Evolutionary conservation across 2,329 filamentous ascomycete species (phyloP).

Genomic region (Microcera coccophila): DNA sequence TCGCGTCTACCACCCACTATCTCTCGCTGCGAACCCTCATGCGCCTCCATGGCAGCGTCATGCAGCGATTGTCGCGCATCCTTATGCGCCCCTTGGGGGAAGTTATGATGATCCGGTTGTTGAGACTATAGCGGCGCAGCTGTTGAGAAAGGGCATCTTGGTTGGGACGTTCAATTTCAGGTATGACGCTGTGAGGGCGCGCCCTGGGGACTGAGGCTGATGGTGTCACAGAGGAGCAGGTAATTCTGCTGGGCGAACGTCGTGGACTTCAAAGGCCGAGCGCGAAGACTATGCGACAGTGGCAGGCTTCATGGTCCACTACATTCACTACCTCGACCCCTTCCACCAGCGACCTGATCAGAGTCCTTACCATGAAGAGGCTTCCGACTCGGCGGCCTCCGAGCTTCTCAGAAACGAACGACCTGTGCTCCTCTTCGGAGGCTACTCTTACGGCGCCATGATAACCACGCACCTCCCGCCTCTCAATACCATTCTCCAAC

Average conservation of each 20-base stretch:
- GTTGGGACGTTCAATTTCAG: constrained; percentile 92
- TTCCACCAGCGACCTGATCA: constrained; percentile 24
- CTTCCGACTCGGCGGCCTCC: not conserved
- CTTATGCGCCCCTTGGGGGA: constrained; percentile 85
- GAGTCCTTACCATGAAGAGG: constrained; percentile 4
- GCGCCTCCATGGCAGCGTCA: constrained; percentile 44
- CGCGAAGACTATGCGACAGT: constrained; percentile 78
- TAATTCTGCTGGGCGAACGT: constrained; percentile 70
- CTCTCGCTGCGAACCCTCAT: constrained; percentile 33
- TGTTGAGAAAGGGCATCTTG: constrained; percentile 68
- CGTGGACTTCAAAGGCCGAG: constrained; percentile 82
- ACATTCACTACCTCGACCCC: constrained; percentile 58
- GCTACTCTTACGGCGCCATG: constrained; percentile 89
- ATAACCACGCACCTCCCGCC: constrained; percentile 71
- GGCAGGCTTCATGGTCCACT: constrained; percentile 73
- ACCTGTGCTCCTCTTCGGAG: constrained; percentile 58
- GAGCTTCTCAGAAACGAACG: not conserved
- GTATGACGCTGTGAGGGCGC: constrained; percentile 41
- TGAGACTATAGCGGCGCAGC: constrained; percentile 56
- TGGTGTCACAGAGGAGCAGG: constrained; percentile 62
- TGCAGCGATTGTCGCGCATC: constrained; percentile 73
- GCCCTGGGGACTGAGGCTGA: constrained; percentile 2
- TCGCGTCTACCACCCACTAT: constrained; percentile 71
- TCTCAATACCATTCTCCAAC: constrained; percentile 53
- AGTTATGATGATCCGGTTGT: constrained; percentile 80